phyloP scores from a whole-genome alignment of 208 protist genomes.

The Herpetomonas samuelpessoai region DNA sequence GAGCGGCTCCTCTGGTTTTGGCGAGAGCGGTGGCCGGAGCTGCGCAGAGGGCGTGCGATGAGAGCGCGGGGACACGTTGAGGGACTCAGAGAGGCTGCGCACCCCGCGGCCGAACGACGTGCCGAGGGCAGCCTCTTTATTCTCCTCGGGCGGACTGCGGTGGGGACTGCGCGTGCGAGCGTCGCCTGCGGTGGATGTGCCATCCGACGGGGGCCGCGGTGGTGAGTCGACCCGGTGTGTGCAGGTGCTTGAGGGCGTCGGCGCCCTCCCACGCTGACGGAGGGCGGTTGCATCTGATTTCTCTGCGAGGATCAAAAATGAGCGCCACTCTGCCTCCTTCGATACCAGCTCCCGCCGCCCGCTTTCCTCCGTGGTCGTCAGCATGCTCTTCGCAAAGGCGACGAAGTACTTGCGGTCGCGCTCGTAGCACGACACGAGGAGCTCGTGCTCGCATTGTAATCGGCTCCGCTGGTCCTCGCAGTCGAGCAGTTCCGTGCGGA shows the following conservation, averaged over 20 bases:
- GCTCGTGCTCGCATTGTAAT: slow-evolving; percentile 22
- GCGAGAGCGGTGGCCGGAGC: neutral
- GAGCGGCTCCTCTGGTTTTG: neutral
- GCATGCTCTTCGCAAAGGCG: slow-evolving; percentile 11
- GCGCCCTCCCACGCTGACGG: no score
- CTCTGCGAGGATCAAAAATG: neutral
- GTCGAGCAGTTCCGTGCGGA: slow-evolving; percentile 9
- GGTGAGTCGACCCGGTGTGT: neutral
- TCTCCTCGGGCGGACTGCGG: neutral
- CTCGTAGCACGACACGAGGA: slow-evolving; percentile 9
- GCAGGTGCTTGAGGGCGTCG: no score
- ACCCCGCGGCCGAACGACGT: neutral
- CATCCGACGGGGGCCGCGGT: neutral
- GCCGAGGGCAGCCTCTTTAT: neutral
- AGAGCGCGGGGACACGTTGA: slow-evolving; percentile 15
- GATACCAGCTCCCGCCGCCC: slow-evolving; percentile 14
- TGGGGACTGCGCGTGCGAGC: neutral
- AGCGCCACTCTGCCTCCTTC: slow-evolving; percentile 15
- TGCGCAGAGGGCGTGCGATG: neutral
- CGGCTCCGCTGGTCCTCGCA: slow-evolving; percentile 19
- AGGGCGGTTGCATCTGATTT: no score
- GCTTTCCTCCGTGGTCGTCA: slow-evolving; percentile 20
- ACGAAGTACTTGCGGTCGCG: slow-evolving; percentile 21
- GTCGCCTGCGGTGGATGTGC: neutral
- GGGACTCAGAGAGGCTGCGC: slow-evolving; percentile 8